phyloP scores from a whole-genome alignment of 306 rosid genomes.

The Potentilla sterilis region DNA sequence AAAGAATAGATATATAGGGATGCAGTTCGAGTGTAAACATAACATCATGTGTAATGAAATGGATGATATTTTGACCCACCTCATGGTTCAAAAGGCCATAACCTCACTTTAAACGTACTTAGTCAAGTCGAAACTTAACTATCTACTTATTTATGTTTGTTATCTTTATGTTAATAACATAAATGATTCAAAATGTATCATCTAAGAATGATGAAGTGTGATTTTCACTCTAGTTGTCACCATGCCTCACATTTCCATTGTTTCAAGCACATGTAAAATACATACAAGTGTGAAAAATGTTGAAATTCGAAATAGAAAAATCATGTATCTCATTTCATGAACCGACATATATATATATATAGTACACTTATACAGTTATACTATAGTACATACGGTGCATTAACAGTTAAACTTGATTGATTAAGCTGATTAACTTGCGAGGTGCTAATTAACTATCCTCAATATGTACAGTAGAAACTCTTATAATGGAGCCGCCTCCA shows the following conservation, averaged over 20 bases:
- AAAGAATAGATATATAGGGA: no score
- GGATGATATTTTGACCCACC: no score
- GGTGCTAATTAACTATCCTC: neutral
- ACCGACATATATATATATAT: neutral
- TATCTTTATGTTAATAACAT: no score
- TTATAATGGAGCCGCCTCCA: neutral
- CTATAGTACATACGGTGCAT: no score
- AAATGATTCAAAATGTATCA: neutral
- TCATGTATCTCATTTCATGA: neutral
- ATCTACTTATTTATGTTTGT: no score
- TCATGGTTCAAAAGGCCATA: no score
- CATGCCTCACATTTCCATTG: neutral
- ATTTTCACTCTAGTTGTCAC: neutral
- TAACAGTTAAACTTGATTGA: no score
- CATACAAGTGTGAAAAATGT: neutral
- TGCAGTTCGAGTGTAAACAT: no score
- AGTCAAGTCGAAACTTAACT: neutral
- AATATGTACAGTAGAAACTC: neutral
- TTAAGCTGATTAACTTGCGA: neutral
- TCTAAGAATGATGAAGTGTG: neutral
- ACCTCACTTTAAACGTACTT: no score
- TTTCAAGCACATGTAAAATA: neutral
- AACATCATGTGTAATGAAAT: no score
- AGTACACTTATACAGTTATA: no score
- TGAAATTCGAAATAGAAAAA: neutral